Evolutionary conservation across 2,329 filamentous ascomycete genomes (phyloP).

Genomic region (Beauveria sp.): DNA sequence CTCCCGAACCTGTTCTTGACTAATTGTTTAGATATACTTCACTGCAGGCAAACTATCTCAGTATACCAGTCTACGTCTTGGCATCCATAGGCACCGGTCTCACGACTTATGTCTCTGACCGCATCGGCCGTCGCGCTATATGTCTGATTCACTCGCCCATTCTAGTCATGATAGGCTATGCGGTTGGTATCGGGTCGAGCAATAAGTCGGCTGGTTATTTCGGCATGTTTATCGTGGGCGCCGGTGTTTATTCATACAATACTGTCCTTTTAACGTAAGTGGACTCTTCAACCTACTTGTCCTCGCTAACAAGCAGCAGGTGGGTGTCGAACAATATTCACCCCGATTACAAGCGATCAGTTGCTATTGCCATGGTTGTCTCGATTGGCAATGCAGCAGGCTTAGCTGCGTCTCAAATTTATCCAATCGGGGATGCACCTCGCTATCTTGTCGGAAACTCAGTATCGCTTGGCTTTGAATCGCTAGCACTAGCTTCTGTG

Average conservation of each 20-base stretch:
- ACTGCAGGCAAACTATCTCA: constrained; percentile 25
- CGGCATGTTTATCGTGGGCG: constrained; percentile 24
- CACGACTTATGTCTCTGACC: constrained; percentile 24
- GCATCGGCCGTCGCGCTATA: constrained; percentile 21
- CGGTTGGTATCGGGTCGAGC: constrained; percentile 23
- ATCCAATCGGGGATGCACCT: constrained; percentile 23
- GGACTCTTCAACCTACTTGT: constrained; percentile 18
- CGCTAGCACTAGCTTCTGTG: not conserved
- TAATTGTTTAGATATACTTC: constrained; percentile 15
- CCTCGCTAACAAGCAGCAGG: constrained; percentile 14
- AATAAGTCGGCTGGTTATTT: constrained; percentile 24
- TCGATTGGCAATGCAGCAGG: constrained; percentile 24
- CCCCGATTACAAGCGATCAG: constrained; percentile 26
- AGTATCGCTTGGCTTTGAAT: constrained; percentile 3
- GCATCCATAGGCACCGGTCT: constrained; percentile 20
- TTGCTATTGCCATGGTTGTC: constrained; percentile 23
- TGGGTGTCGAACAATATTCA: constrained; percentile 27
- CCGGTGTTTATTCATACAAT: constrained; percentile 14
- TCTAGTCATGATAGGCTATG: constrained; percentile 25
- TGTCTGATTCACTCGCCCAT: constrained; percentile 22
- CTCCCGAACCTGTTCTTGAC: too few relatives aligned
- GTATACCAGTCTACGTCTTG: constrained; percentile 27
- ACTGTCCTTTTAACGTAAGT: constrained; percentile 15
- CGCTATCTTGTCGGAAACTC: constrained; percentile 18
- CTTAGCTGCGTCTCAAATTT: constrained; percentile 25